A percentile compares a stretch with the other conserved stretches of the same genome.
Evolutionary conservation across 2,329 filamentous ascomycete genomes (phyloP).

Genomic region (Aspergillus carbonarius): DNA sequence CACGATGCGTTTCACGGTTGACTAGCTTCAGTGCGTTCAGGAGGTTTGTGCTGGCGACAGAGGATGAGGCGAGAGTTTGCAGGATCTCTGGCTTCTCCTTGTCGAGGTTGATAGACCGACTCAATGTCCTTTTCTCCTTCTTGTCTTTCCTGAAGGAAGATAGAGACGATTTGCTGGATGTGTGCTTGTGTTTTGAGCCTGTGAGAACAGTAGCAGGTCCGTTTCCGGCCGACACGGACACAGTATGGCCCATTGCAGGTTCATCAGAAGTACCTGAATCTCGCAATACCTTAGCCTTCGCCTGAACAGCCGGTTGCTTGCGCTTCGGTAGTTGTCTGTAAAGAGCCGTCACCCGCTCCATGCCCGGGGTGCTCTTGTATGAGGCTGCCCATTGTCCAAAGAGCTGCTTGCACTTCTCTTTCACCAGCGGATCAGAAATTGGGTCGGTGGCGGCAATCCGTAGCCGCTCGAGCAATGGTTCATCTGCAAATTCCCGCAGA

Average conservation of each 20-base stretch:
- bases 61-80: slow-evolving; percentile 81
- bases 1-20: slow-evolving; percentile 82
- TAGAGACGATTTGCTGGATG: slow-evolving; percentile 36
- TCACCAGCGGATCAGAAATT: slow-evolving; percentile 81
- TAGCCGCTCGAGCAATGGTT: slow-evolving; percentile 85
- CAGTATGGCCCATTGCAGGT: slow-evolving; percentile 38
- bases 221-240: slow-evolving; percentile 39
- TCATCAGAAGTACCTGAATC: slow-evolving; percentile 64
- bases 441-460: slow-evolving; percentile 83
- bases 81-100: slow-evolving; percentile 86
- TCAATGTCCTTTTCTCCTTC: slow-evolving; percentile 49
- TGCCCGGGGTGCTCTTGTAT: slow-evolving; percentile 77
- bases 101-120: slow-evolving; percentile 74
- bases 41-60: slow-evolving; percentile 87
- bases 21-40: slow-evolving; percentile 84
- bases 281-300: slow-evolving; percentile 76
- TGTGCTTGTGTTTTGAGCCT: slow-evolving; percentile 36
- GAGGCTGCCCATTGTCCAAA: slow-evolving; percentile 83
- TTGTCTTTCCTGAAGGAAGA: slow-evolving; percentile 39
- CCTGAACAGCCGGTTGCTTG: slow-evolving; percentile 72
- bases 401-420: slow-evolving; percentile 79
- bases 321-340: slow-evolving; percentile 67
- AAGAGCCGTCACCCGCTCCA: slow-evolving; percentile 75
- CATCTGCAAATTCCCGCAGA: slow-evolving; percentile 83
- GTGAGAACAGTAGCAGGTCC: slow-evolving; percentile 40